These are phyloP conservation scores for Passalora sequoiae DNA, from an alignment of 2,329 filamentous ascomycete genomes.

Conservation along the genomic window DNA sequence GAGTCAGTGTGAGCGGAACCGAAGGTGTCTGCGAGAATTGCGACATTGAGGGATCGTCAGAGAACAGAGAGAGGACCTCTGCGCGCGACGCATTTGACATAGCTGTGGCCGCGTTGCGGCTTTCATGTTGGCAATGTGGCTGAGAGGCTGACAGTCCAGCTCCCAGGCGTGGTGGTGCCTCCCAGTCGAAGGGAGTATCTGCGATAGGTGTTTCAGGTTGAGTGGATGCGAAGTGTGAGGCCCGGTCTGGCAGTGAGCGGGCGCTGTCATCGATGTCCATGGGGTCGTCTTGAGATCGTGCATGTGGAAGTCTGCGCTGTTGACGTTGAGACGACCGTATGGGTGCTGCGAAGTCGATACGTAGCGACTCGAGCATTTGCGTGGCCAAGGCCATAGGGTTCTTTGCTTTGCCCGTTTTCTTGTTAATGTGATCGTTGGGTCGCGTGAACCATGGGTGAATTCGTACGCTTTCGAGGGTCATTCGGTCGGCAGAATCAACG, in stretches of 20 bases:
- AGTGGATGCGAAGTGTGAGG: slow-evolving; percentile 62
- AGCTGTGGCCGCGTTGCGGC: slow-evolving; percentile 28
- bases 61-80: slow-evolving; percentile 57
- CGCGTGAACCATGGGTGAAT: slow-evolving; percentile 93
- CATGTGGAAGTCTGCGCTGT: no score
- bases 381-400: slow-evolving; percentile 86
- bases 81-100: slow-evolving; percentile 10
- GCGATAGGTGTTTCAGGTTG: slow-evolving; percentile 74
- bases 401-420: slow-evolving; percentile 62
- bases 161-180: slow-evolving; percentile 61
- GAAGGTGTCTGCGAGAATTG: slow-evolving; percentile 79
- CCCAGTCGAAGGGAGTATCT: slow-evolving; percentile 78
- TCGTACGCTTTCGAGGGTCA: slow-evolving; percentile 79
- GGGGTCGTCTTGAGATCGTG: slow-evolving; percentile 33
- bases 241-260: slow-evolving; percentile 31
- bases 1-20: slow-evolving; percentile 78
- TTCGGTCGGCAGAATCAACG: slow-evolving; percentile 67
- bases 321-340: slow-evolving; percentile 50
- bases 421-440: slow-evolving; percentile 67
- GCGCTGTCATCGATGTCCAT: slow-evolving; percentile 68
- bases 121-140: slow-evolving; percentile 26
- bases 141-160: slow-evolving; percentile 43
- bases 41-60: slow-evolving; percentile 74
- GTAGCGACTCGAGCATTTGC: slow-evolving; percentile 85
- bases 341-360: slow-evolving; percentile 75